These are phyloP conservation scores for Ogataea trehalophila DNA, from an alignment of 805 yeast species.

Conservation along the genomic window DNA sequence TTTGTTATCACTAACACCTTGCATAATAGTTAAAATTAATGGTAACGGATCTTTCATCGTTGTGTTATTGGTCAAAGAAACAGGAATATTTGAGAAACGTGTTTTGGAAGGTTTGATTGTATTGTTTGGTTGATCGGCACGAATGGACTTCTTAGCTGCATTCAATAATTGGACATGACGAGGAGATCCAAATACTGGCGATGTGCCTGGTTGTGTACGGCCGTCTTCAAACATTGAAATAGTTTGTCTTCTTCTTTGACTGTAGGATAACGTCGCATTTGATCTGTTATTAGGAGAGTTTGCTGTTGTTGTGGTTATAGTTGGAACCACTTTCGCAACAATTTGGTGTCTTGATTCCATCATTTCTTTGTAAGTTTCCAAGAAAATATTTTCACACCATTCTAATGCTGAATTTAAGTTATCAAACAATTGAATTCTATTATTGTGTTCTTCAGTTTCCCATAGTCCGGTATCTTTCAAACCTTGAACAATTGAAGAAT, in stretches of 20 bases:
- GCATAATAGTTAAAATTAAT: conserved; percentile 58
- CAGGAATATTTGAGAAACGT: conserved; percentile 4
- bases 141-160: conserved; percentile 44
- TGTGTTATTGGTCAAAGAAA: conserved; percentile 1
- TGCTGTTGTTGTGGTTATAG: background rate
- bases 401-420: conserved; percentile 85
- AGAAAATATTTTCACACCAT: conserved; percentile 93
- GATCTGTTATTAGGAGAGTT: background rate
- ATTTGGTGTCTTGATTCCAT: conserved; percentile 3
- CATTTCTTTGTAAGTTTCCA: conserved; percentile 51
- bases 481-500: conserved; percentile 62
- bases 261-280: background rate
- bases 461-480: conserved; percentile 81
- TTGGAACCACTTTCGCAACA: background rate
- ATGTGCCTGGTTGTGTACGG: background rate
- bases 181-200: conserved; percentile 41
- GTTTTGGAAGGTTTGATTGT: conserved; percentile 19
- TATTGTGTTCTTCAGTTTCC: conserved; percentile 43
- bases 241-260: conserved; percentile 14
- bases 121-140: conserved; percentile 26
- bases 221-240: conserved; percentile 13
- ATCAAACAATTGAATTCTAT: conserved; percentile 57
- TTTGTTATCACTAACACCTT: conserved; percentile 45
- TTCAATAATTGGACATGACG: conserved; percentile 47
- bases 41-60: conserved; percentile 45